Evolutionary conservation across 2,329 filamentous ascomycete species (phyloP).

Genomic region (Cordyceps fumosorosea): DNA sequence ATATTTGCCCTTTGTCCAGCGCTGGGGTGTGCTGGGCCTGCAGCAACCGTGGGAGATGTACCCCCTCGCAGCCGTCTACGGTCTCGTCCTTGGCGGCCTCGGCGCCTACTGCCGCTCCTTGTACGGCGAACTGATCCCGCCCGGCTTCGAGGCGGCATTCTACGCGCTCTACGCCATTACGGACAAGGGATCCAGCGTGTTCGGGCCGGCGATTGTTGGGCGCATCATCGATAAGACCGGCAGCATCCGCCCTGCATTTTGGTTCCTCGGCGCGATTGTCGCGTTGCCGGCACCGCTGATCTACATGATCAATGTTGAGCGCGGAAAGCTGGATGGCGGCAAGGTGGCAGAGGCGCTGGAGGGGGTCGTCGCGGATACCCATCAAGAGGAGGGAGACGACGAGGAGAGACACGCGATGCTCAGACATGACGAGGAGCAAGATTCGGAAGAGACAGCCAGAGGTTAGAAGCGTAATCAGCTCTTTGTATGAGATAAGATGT

Average conservation of each 20-base stretch:
- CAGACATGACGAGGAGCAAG: constrained; percentile 19
- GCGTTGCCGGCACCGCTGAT: constrained; percentile 79
- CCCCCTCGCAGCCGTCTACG: constrained; percentile 81
- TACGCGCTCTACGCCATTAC: constrained; percentile 96
- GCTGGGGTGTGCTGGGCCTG: constrained; percentile 73
- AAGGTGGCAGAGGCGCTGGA: constrained; percentile 56
- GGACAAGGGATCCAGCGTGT: constrained; percentile 90
- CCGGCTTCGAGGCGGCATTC: constrained; percentile 90
- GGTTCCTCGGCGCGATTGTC: constrained; percentile 82
- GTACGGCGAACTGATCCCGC: constrained; percentile 89
- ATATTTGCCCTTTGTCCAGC: constrained; percentile 72
- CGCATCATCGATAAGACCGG: constrained; percentile 81
- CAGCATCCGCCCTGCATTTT: constrained; percentile 80
- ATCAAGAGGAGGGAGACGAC: constrained; percentile 16
- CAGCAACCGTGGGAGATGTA: constrained; percentile 98
- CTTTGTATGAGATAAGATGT: neutral
- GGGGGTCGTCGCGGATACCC: constrained; percentile 34
- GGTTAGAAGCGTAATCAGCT: neutral
- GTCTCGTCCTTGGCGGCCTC: constrained; percentile 87
- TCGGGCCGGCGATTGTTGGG: constrained; percentile 90
- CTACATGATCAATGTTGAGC: constrained; percentile 76
- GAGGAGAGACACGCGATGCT: constrained; percentile 24
- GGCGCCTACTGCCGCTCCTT: constrained; percentile 87
- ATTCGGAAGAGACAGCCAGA: constrained; percentile 4
- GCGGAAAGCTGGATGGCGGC: constrained; percentile 63